Percentiles rank a stretch among this genome's conserved stretches.
Evolutionary conservation across 805 yeast species (phyloP).

Genomic region (Nakazawaea molendinolei): DNA sequence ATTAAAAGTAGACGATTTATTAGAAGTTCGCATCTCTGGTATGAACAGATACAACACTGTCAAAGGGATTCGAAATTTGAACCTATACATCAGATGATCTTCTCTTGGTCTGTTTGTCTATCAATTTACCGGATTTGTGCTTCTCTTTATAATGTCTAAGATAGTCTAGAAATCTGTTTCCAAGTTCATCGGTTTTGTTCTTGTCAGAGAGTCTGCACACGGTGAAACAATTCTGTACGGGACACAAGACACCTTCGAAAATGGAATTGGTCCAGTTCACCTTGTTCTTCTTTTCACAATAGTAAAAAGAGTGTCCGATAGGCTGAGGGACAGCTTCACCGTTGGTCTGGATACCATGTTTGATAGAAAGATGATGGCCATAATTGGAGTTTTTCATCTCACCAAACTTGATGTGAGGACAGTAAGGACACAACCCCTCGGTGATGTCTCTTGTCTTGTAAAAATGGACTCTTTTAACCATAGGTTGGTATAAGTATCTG

Average conservation of each 20-base stretch:
- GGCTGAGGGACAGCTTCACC: conserved; percentile 23
- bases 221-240: conserved; percentile 3
- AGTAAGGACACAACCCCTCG: conserved; percentile 12
- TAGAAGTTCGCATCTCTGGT: conserved; percentile 1
- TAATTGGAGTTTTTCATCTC: conserved; percentile 24
- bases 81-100: neutral
- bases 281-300: conserved; percentile 9
- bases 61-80: conserved; percentile 1
- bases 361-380: conserved; percentile 25
- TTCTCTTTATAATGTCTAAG: conserved; percentile 22
- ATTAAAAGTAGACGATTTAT: conserved; percentile 2
- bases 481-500: conserved; percentile 3
- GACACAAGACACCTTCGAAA: conserved; percentile 9
- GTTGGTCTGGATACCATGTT: conserved; percentile 25
- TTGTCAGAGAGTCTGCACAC: conserved; percentile 5
- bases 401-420: conserved; percentile 16
- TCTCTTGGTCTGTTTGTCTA: conserved; percentile 7
- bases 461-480: conserved; percentile 1
- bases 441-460: neutral
- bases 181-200: conserved; percentile 14
- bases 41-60: conserved; percentile 2
- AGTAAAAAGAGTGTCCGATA: conserved; percentile 2
- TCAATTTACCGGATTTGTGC: conserved; percentile 16
- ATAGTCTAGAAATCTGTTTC: conserved; percentile 23
- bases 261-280: conserved; percentile 9